A percentile compares a stretch with the other conserved stretches of the same genome.
Conservation (phyloP, 345 rosid species). For the Eucalyptus pauciflora region DNA sequence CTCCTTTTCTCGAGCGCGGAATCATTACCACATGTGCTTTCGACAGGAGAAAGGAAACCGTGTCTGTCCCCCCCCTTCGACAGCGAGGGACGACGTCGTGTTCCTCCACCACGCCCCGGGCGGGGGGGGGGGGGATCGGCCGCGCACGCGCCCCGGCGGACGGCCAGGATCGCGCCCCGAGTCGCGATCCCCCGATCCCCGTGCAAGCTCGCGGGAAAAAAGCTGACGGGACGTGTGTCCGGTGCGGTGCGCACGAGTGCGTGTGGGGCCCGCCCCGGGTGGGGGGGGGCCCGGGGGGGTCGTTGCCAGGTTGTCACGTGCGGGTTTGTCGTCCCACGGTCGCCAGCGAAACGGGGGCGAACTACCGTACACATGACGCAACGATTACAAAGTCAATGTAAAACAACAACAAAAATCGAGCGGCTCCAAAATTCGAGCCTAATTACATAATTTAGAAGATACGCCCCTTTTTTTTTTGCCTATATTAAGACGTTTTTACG, state of each 20-base stretch:
- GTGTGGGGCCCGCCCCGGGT: background rate
- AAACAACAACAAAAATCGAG: background rate
- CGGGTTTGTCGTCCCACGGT: conserved; percentile 6
- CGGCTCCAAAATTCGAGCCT: background rate
- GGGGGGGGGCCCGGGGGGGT: background rate
- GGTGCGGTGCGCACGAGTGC: background rate
- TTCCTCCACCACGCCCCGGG: background rate
- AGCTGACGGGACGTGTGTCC: background rate
- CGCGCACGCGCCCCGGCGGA: background rate
- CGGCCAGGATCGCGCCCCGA: background rate
- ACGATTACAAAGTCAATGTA: background rate
- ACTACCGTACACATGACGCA: background rate
- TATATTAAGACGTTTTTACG: background rate
- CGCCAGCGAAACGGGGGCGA: background rate
- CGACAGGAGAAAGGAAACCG: background rate
- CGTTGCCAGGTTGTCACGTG: conserved; percentile 25
- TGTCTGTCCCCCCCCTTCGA: background rate
- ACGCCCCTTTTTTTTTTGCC: background rate
- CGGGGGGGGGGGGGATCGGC: background rate
- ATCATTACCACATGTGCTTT: background rate
- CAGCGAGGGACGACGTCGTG: background rate
- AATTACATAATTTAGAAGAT: background rate
- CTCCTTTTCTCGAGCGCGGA: background rate
- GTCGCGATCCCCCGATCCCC: background rate
- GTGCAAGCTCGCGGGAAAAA: background rate